phyloP scores from a whole-genome alignment of 108 stramenopile species.

The Nannochloropsis granulata region DNA sequence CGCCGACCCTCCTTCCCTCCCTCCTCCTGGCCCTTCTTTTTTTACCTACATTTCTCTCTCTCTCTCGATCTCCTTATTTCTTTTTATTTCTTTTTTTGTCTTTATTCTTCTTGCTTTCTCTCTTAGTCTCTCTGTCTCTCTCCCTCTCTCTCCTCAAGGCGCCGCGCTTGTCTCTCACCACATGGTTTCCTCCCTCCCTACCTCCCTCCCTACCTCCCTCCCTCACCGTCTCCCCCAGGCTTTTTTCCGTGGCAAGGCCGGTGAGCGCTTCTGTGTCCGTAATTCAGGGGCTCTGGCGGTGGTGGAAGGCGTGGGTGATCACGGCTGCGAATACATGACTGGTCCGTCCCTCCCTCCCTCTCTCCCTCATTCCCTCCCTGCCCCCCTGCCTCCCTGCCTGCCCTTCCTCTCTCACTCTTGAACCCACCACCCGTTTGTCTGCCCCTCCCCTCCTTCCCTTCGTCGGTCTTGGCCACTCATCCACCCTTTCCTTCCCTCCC shows the following conservation, averaged over 20 bases:
- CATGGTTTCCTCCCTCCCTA: neutral
- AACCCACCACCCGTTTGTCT: neutral
- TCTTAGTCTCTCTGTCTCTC: neutral
- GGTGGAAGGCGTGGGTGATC: conserved; percentile 92
- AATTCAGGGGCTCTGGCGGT: conserved; percentile 91
- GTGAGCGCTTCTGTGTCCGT: conserved; percentile 93
- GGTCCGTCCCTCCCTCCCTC: neutral
- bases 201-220: no score
- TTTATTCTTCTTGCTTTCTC: neutral
- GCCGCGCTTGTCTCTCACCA: no score
- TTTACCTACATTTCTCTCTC: neutral
- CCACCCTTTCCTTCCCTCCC: neutral
- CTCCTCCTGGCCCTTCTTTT: neutral
- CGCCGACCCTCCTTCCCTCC: neutral
- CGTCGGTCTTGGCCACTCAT: neutral
- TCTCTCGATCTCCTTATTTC: neutral
- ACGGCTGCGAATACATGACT: conserved; percentile 98
- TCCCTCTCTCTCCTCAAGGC: neutral
- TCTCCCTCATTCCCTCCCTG: neutral
- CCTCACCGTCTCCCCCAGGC: no score
- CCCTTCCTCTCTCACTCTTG: neutral
- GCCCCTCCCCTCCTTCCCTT: neutral
- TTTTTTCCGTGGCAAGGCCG: conserved; percentile 70
- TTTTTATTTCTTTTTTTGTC: neutral
- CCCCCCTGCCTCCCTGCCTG: neutral